Evolutionary conservation across 106 monocot species (phyloP).

Genomic region (Acorus gramineus): DNA sequence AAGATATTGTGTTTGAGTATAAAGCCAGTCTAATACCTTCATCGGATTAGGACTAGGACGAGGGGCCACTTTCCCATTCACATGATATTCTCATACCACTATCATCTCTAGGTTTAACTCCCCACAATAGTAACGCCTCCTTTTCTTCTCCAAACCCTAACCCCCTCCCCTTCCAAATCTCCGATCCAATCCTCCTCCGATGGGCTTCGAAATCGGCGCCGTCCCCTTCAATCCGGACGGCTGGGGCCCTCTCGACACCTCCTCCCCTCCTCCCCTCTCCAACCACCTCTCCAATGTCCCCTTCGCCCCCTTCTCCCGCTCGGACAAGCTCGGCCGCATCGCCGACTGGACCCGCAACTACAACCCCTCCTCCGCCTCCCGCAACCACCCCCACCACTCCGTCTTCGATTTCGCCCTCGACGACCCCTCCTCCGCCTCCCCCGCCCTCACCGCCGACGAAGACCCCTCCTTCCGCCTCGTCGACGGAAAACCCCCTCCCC

Average conservation of each 20-base stretch:
- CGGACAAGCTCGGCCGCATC: not conserved
- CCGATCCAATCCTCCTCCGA: no score
- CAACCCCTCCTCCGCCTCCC: not conserved
- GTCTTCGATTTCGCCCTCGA: conserved; percentile 57
- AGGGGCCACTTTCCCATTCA: no score
- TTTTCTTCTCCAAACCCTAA: no score
- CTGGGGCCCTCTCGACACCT: not conserved
- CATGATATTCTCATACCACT: no score
- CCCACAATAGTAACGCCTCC: no score
- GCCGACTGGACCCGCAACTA: not conserved
- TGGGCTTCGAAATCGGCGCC: not conserved
- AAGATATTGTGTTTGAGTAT: no score
- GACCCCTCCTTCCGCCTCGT: conserved; percentile 90
- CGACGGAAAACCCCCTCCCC: conserved; percentile 87
- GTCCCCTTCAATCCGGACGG: not conserved
- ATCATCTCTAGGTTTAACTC: no score
- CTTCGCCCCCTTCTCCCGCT: not conserved
- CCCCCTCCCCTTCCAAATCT: no score
- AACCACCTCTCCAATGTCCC: not conserved
- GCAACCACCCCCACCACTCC: conserved; percentile 2
- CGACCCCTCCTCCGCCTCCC: conserved; percentile 31
- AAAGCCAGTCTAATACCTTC: no score
- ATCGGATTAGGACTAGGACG: no score
- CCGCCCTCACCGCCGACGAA: conserved; percentile 18
- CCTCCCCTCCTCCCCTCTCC: not conserved